Conservation (phyloP, 441 rosid genomes). For the Geranium incanum region DNA sequence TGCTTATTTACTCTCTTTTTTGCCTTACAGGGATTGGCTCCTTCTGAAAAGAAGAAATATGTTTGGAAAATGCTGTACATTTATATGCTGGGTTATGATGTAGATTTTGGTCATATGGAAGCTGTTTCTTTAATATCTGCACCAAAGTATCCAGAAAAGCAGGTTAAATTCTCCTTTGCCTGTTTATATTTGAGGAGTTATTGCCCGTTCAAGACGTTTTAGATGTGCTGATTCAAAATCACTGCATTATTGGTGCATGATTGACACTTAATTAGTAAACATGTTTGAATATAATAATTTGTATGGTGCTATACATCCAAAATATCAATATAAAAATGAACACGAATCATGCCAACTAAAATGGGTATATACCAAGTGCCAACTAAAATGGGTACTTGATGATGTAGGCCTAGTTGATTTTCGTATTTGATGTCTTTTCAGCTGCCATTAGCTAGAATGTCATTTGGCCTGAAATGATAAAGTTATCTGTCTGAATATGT, state of each 20-base stretch:
- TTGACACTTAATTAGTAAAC: background rate
- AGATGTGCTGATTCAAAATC: background rate
- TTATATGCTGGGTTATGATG: slow-evolving; percentile 93
- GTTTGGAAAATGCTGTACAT: slow-evolving; percentile 99
- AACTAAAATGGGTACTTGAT: background rate
- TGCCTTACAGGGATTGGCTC: slow-evolving; percentile 66
- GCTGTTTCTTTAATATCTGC: slow-evolving; percentile 98
- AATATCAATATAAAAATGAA: too few species aligned
- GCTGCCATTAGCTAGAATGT: background rate
- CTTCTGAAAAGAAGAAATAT: slow-evolving; percentile 96
- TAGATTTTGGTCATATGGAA: slow-evolving; percentile 99
- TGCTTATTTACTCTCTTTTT: background rate
- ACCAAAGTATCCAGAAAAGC: slow-evolving; percentile 97
- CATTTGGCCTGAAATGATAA: background rate
- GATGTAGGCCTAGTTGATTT: background rate
- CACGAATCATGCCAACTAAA: too few species aligned
- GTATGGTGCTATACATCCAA: background rate
- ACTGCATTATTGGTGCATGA: background rate
- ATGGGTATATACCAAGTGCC: too few species aligned
- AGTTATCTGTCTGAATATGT: background rate
- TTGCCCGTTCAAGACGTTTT: background rate
- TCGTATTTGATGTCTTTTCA: background rate
- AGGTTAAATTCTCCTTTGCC: slow-evolving; percentile 37
- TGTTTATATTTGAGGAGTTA: slow-evolving; percentile 9
- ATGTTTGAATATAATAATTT: background rate